Evolutionary conservation across 75 land plant genomes (phyloP), one percentile per base, ranked within the genome.

Genomic region (Cunninghamia lanceolata): DNA sequence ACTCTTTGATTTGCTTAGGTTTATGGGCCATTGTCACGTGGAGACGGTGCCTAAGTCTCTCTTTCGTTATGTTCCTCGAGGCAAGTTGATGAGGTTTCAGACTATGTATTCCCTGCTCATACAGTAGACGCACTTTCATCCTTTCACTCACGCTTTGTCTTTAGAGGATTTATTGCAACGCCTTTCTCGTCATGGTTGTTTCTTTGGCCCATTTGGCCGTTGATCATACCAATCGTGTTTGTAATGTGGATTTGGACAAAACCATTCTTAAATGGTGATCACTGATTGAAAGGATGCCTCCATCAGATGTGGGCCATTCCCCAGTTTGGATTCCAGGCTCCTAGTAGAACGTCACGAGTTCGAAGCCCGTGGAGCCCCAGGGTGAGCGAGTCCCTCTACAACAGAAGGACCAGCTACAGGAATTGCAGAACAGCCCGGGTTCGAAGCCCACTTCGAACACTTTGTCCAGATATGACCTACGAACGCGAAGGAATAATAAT

Each of bases 21-120:
- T 63, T 83, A 75, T 88, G 88, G 91, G 89, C 28, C 91, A 92
- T 83, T 85, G 86, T 86, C 88, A 90, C 32, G 50, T 83, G 9
- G 93, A 92, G 39, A 75, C 88, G 50, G 71, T 92, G 34, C 91
- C 93, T 8, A 42, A 38, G 0, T 47, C 84, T 9, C 35, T 86
- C 19, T 88, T 92, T 75, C 68, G 78, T 13, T 43, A 35, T 42
- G 30, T 92, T 40, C 91, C 93, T 11, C 38, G 93, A 92, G n/a
- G n/a, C n/a, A n/a, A n/a, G n/a, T n/a, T n/a, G n/a, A n/a, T n/a
- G n/a, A n/a, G n/a, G n/a, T n/a, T 1, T 97, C 99, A 4, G 95
- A 94, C 76, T 95, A 94, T 71, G 96, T 95, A 45, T 97, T 97
- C 87, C 90, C 95, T 42, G 95, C 93, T 2, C 99, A 97, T 76